Evolutionary conservation across 148 eudicot species (phyloP).

Genomic region (Rhododendron vialii): DNA sequence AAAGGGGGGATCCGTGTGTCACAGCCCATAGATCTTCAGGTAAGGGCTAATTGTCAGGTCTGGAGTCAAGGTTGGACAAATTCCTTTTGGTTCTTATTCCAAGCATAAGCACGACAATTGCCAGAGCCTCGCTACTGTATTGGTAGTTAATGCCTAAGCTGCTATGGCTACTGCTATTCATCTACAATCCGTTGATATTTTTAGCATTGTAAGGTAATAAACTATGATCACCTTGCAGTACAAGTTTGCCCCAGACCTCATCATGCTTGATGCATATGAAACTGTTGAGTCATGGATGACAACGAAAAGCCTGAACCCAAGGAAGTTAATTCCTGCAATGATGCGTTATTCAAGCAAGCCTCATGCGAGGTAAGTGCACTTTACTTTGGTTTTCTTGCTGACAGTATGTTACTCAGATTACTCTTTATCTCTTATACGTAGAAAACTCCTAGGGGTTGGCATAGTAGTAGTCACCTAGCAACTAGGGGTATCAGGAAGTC

Average conservation of each 20-base stretch:
- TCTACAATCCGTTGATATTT: background rate
- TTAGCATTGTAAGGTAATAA: background rate
- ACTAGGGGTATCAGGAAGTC: background rate
- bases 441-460: background rate
- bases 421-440: background rate
- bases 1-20: too few species aligned
- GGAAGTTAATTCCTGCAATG: slow-evolving; percentile 97
- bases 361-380: slow-evolving; percentile 71
- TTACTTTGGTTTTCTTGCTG: background rate
- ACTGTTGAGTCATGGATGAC: slow-evolving; percentile 98
- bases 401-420: background rate
- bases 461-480: background rate
- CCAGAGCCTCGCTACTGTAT: background rate
- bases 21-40: slow-evolving; percentile 46
- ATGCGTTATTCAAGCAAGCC: slow-evolving; percentile 98
- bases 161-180: background rate
- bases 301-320: slow-evolving; percentile 71
- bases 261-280: slow-evolving; percentile 99
- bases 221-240: slow-evolving; percentile 48
- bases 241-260: slow-evolving; percentile 96
- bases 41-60: slow-evolving; percentile 17
- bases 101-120: background rate
- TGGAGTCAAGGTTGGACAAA: slow-evolving; percentile 2
- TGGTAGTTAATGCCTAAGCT: background rate
- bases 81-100: background rate